Evolutionary conservation across 2,329 filamentous ascomycete species (phyloP), one percentile per base, ranked within the genome.

Genomic region (Harringtonia aguacate): DNA sequence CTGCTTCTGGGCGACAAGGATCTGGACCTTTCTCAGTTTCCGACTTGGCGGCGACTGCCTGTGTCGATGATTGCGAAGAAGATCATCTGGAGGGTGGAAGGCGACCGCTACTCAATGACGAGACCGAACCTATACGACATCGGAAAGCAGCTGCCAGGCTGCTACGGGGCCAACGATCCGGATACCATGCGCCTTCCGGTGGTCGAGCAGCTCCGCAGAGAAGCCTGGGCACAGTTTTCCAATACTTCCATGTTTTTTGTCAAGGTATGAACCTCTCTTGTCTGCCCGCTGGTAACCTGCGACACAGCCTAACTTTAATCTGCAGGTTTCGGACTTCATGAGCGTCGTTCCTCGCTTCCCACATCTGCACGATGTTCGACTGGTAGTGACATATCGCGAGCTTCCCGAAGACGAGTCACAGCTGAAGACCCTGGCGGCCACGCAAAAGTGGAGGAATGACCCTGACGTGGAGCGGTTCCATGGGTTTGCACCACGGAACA

Each of bases 231-330:
- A 44, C 67, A 65, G 52, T 79, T 81, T 56, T 59, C 68, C 47
- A 67, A 68, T 17, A 71, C 74, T 55, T 73, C 81, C 51, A 69
- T 81, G 68, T 83, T 82, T 56, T 81, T 82, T 53, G 72, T 83
- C 49, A 81, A 79, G 67, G 76, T 81, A 61, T 49, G 65, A 48
- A 18, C 36, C 8, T 27, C 9, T n/a, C 2, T 14, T 37, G 18
- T 27, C 18, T 5, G 24, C 24, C 21, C 18, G n/a, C 13, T n/a
- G 9, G 8, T 21, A 3, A 17, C 13, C 5, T 29, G 10, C 14
- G 22, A 28, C 8, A 49, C 10, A 18, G 45, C 17, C 50, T 58
- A 45, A 58, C 47, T 52, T 18, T 28, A n/a, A 12, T 17, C 4
- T 35, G 13, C 50, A 80, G 76, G 65, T 76, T 43, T 78, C 76